A percentile compares a stretch with the other conserved stretches of the same genome.
phyloP scores from a whole-genome alignment of 371 early-diverging fungal genomes.

The Fennellomyces sp. region DNA sequence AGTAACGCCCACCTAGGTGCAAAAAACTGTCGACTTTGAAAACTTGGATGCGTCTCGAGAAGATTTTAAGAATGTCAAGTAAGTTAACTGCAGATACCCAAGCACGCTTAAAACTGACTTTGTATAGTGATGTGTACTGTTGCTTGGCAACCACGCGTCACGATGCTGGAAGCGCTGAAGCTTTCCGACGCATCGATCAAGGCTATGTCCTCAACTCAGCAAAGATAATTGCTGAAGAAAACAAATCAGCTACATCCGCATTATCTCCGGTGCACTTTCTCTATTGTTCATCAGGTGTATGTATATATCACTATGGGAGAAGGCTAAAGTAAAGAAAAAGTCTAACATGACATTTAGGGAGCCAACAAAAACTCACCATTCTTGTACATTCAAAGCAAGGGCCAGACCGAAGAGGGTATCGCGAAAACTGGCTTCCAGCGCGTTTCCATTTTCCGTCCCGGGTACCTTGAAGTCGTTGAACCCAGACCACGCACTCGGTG shows the following conservation, averaged over 20 bases:
- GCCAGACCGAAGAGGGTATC: slow-evolving; percentile 72
- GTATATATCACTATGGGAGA: too few species aligned
- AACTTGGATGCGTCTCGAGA: slow-evolving; percentile 39
- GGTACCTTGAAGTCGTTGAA: slow-evolving; percentile 53
- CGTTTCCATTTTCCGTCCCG: slow-evolving; percentile 70
- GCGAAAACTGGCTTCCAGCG: slow-evolving; percentile 63
- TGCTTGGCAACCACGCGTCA: slow-evolving; percentile 73
- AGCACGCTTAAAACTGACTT: too few species aligned
- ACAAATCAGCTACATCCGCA: slow-evolving; percentile 27
- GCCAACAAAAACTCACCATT: slow-evolving; percentile 65
- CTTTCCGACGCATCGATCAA: slow-evolving; percentile 75
- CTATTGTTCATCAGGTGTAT: slow-evolving; percentile 66
- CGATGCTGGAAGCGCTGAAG: slow-evolving; percentile 67
- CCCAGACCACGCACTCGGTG: slow-evolving; percentile 23
- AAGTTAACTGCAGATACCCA: slow-evolving; percentile 22
- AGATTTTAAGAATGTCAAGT: slow-evolving; percentile 47
- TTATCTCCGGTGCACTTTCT: slow-evolving; percentile 62
- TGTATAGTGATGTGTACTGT: slow-evolving; percentile 65
- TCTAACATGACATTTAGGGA: too few species aligned
- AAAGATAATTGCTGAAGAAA: slow-evolving; percentile 62
- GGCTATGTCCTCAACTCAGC: slow-evolving; percentile 72
- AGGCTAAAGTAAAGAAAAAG: too few species aligned
- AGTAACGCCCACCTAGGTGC: too few species aligned
- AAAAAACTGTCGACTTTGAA: slow-evolving; percentile 50
- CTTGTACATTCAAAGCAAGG: slow-evolving; percentile 75